Conservation (phyloP, 768 basidiomycete species). For the Lactarius quietus region DNA sequence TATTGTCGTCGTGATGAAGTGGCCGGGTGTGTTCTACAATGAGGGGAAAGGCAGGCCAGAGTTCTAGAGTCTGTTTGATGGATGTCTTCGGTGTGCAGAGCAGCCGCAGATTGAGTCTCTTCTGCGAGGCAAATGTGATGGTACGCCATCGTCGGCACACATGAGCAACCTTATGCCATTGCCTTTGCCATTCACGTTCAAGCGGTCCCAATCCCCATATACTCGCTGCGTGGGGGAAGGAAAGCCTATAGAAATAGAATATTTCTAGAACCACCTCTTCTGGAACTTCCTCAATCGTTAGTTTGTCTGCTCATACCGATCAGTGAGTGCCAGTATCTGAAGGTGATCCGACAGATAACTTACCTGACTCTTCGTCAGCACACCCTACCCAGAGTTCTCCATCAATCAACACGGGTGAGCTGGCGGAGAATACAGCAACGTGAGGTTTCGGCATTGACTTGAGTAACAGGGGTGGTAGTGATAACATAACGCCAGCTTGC, state of each 20-base stretch:
- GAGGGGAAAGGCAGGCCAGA: not conserved
- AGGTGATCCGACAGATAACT: not conserved
- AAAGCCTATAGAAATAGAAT: too few species aligned
- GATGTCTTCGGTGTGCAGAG: slow-evolving; percentile 7
- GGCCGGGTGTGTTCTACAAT: not conserved
- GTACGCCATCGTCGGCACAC: slow-evolving; percentile 6
- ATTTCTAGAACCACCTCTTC: slow-evolving; percentile 7
- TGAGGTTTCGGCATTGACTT: not conserved
- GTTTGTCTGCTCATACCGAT: not conserved
- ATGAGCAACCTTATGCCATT: slow-evolving; percentile 3
- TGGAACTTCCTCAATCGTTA: slow-evolving; percentile 1
- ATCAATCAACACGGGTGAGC: not conserved
- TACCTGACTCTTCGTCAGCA: not conserved
- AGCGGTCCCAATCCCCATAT: too few species aligned
- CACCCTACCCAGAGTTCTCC: not conserved
- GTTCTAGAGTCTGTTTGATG: not conserved
- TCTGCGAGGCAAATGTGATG: slow-evolving; percentile 1
- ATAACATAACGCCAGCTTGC: too few species aligned
- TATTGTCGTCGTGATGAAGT: not conserved
- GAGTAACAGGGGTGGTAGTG: too few species aligned
- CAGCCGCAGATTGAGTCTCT: slow-evolving; percentile 4
- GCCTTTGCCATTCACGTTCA: not conserved
- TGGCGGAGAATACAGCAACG: not conserved
- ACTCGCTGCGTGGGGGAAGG: too few species aligned
- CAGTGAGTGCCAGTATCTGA: not conserved